Evolutionary conservation across 306 rosid genomes (phyloP).

Genomic region (Bauhinia variegata): DNA sequence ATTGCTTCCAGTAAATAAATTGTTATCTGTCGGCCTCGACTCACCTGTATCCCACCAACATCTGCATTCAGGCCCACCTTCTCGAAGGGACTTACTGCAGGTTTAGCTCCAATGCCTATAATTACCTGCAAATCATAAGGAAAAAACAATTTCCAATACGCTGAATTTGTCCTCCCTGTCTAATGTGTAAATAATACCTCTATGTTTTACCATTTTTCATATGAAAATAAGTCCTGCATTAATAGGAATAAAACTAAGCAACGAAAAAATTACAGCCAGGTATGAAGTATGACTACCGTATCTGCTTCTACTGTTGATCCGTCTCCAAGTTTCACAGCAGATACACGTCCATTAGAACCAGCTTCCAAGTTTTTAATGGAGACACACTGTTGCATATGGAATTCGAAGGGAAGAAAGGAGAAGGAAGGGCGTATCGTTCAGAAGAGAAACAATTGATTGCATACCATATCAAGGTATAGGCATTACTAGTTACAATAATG

Average conservation of each 20-base stretch:
- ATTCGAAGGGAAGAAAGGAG: slow-evolving; percentile 36
- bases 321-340: slow-evolving; percentile 79
- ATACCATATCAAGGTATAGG: slow-evolving; percentile 8
- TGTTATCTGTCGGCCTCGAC: slow-evolving; percentile 1
- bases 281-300: slow-evolving; percentile 49
- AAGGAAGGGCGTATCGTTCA: neutral
- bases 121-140: slow-evolving; percentile 61
- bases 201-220: slow-evolving; percentile 1
- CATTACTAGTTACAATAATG: slow-evolving; percentile 1
- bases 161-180: slow-evolving; percentile 11
- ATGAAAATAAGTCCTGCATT: neutral
- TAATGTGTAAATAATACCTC: slow-evolving; percentile 15
- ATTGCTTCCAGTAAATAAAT: slow-evolving; percentile 9
- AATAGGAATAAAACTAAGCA: slow-evolving; percentile 19
- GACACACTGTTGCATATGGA: slow-evolving; percentile 60
- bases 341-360: slow-evolving; percentile 66
- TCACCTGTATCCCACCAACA: slow-evolving; percentile 88
- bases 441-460: slow-evolving; percentile 16
- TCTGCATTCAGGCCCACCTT: slow-evolving; percentile 62
- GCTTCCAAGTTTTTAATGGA: slow-evolving; percentile 77
- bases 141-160: slow-evolving; percentile 28
- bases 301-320: slow-evolving; percentile 86
- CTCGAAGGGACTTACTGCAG: slow-evolving; percentile 83
- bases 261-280: neutral
- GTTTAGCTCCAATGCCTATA: slow-evolving; percentile 89